Evolutionary conservation across 2,329 filamentous ascomycete genomes (phyloP), one percentile per base, ranked within the genome.

Genomic region (Harringtonia lauricola): DNA sequence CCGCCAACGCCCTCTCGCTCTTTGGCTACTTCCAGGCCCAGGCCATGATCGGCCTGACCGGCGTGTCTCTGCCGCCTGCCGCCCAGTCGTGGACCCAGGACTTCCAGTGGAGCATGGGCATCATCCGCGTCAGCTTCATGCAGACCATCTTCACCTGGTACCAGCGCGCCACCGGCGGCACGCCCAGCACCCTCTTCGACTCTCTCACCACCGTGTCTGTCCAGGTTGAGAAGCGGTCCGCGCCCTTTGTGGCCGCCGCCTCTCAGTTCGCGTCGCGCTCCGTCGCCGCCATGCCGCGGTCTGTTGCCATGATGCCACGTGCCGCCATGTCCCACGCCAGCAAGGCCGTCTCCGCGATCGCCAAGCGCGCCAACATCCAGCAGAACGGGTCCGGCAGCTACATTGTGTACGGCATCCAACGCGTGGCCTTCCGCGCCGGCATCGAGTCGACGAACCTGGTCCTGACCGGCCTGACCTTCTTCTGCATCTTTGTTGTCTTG

Each of bases 21-120:
- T 90, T 92, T 56, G 77, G 83, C 47, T 92, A 87, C 65, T 90
- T 94, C 72, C 86, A 94, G 62, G 80, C 83, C 9, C 86, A 90
- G 59, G 86, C 86, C 26, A 83, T 92, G 62, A 72, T 90, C 53
- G 86, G 86, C 47, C 79, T 92, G 67, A 82, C 79, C 36, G 72
- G 81, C 28, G 80, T 92, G 15, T 69, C 72, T 30, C 71, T 90
- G 40, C 86, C 86, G 3, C 86, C 86, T 0, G 84, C 90, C 46
- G 86, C 89, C 42, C 73, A 83, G 54, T 76, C 86, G 0, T 94
- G 86, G 86, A 92, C 86, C 1, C 86, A 92, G 64, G 88, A 92
- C 62, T 92, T 94, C 68, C 81, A 88, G 60, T 94, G 86, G 86
- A 86, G 79, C 56, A 88, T 94, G 84, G 86, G 86, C 54, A 86